phyloP scores from a whole-genome alignment of 176 grass and related monocot species.

The Alopecurus myosuroides region DNA sequence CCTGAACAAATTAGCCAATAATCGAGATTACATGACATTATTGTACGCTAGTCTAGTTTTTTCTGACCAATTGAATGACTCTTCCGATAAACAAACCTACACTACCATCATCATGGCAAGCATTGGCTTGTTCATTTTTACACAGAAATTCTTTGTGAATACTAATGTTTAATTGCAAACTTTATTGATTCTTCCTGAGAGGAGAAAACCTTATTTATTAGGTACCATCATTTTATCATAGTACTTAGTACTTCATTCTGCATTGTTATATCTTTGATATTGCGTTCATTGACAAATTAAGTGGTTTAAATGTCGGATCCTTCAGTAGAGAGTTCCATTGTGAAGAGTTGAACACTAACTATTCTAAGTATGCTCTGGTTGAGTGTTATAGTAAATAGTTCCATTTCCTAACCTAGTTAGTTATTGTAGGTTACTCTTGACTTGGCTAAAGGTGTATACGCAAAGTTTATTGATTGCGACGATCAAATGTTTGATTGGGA shows the following conservation, averaged over 20 bases:
- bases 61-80: not conserved
- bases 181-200: not conserved
- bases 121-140: not conserved
- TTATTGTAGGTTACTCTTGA: constrained; percentile 83
- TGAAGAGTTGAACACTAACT: not conserved
- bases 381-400: not conserved
- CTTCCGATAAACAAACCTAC: not conserved
- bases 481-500: constrained; percentile 91
- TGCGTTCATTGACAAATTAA: not conserved
- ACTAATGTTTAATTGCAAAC: not conserved
- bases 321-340: not conserved
- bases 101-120: not conserved
- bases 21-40: not conserved
- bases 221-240: not conserved
- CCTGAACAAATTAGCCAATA: not conserved
- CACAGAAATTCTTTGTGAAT: not conserved
- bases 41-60: not conserved
- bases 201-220: not conserved
- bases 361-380: not conserved
- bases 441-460: constrained; percentile 81
- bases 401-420: not conserved
- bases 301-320: not conserved
- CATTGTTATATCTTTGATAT: not conserved
- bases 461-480: constrained; percentile 97
- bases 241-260: not conserved